phyloP scores from a whole-genome alignment of 257 asterid species.

The Orobanche coerulescens region DNA sequence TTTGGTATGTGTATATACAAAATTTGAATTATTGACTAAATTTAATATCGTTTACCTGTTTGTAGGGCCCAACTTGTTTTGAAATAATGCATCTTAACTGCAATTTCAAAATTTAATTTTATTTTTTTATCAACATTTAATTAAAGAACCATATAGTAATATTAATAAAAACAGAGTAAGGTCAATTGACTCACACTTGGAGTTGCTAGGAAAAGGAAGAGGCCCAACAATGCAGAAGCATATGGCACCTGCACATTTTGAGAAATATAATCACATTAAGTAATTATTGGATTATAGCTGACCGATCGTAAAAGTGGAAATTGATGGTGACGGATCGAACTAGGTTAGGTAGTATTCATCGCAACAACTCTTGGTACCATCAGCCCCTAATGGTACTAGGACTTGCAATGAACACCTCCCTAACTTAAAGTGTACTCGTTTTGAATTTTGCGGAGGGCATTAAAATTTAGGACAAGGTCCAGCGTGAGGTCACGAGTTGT shows the following conservation, averaged over 20 bases:
- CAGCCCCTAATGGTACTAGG: too few species aligned
- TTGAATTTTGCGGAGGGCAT: too few species aligned
- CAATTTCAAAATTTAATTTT: conserved; percentile 4
- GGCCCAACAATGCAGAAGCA: conserved; percentile 47
- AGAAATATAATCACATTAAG: background rate
- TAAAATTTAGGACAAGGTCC: too few species aligned
- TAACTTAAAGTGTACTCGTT: too few species aligned
- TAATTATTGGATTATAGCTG: background rate
- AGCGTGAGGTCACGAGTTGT: too few species aligned
- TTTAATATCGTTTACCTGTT: conserved; percentile 27
- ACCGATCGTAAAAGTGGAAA: too few species aligned
- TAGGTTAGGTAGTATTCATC: too few species aligned
- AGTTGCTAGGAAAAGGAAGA: conserved; percentile 52
- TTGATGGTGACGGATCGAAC: too few species aligned
- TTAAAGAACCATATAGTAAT: background rate
- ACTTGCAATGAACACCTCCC: too few species aligned
- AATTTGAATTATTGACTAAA: background rate
- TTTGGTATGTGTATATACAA: background rate
- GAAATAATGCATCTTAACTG: conserved; percentile 85
- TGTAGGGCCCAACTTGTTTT: conserved; percentile 64
- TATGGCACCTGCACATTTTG: conserved; percentile 54
- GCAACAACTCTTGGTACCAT: too few species aligned
- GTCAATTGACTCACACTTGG: conserved; percentile 78
- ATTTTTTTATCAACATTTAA: background rate
- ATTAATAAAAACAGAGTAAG: background rate